Evolutionary conservation across 2,329 filamentous ascomycete species (phyloP), one percentile per base, ranked within the genome.

Genomic region (Aureobasidium vineae): DNA sequence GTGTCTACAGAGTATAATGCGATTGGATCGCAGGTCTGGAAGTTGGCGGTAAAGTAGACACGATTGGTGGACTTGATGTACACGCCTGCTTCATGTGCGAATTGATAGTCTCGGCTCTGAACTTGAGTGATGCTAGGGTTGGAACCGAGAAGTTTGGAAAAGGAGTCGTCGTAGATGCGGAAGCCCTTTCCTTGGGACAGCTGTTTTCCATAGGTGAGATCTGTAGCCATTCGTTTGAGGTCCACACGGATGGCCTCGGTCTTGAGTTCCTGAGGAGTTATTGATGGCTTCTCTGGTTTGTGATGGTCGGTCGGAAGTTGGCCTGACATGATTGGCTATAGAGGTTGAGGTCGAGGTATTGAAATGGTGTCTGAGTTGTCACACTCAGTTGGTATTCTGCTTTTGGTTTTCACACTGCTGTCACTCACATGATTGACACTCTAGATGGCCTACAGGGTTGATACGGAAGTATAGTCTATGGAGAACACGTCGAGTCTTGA

Each of bases 41-140:
- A 71, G 64, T 72, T 71, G 23, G 68, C 67, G 31, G 77, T 77
- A 33, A 79, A 74, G 66, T 78, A 79, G 23, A 78, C 60, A 23
- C 72, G 74, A 63, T 68, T 68, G 56, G 60, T 68, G 40, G 47
- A 53, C 36, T 68, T 56, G 52, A 70, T 66, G 66, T 72, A 73
- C 19, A 73, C 69, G 38, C 70, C 70, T 13, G 70, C 70, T 63
- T 79, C 78, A 68, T 79, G 78, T 19, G 67, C 67, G n/a, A 69
- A 69, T 31, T 66, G 65, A n/a, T 68, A 66, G 21, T 43, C 26
- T 10, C 67, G 64, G 38, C 53, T 36, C 52, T 66, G 61, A 36
- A 68, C 43, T 36, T 43, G 57, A 2, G 40, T 64, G 33, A 67
- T 28, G n/a, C n/a, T 43, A 6, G 65, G 65, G 8, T 28, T 33